Evolutionary conservation across 2,329 filamentous ascomycete genomes (phyloP).

Genomic region (Teratosphaeria gauchensis): DNA sequence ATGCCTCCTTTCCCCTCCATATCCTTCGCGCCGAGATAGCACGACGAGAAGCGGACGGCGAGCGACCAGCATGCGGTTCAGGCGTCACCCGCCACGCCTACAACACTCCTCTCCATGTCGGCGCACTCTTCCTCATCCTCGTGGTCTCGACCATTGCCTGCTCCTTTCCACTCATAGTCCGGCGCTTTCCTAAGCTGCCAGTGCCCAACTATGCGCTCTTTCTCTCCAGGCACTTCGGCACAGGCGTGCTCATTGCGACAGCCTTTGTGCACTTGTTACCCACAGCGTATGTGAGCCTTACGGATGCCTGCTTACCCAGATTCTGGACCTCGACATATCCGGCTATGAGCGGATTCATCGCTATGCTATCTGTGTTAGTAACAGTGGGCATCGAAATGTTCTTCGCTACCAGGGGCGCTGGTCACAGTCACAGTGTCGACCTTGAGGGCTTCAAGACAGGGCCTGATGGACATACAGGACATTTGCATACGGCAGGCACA

Average conservation of each 20-base stretch:
- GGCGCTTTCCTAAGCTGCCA: conserved; percentile 49
- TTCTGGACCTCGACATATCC: conserved; percentile 74
- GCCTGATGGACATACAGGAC: conserved; percentile 5
- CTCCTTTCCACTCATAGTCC: conserved; percentile 51
- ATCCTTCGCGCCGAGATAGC: conserved; percentile 41
- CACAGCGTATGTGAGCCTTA: conserved; percentile 51
- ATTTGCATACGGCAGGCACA: conserved; percentile 4
- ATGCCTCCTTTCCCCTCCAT: conserved; percentile 27
- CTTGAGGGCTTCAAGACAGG: conserved; percentile 19
- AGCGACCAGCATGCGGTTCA: conserved; percentile 45
- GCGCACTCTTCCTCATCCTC: conserved; percentile 49
- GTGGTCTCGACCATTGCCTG: conserved; percentile 48
- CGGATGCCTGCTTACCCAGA: conserved; percentile 58
- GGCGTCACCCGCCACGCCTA: conserved; percentile 38
- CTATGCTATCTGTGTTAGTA: conserved; percentile 70
- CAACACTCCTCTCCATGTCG: conserved; percentile 47
- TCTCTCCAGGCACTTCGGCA: conserved; percentile 50
- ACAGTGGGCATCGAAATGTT: conserved; percentile 85
- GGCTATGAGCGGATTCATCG: conserved; percentile 70
- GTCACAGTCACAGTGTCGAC: conserved; percentile 45
- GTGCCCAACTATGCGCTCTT: conserved; percentile 51
- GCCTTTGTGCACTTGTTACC: conserved; percentile 53
- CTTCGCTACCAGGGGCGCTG: conserved; percentile 61
- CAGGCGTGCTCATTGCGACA: conserved; percentile 47
- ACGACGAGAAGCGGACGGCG: conserved; percentile 35